These are phyloP conservation scores for Aspergillus brasiliensis DNA, from an alignment of 2,329 filamentous ascomycete species.

Conservation along the genomic window DNA sequence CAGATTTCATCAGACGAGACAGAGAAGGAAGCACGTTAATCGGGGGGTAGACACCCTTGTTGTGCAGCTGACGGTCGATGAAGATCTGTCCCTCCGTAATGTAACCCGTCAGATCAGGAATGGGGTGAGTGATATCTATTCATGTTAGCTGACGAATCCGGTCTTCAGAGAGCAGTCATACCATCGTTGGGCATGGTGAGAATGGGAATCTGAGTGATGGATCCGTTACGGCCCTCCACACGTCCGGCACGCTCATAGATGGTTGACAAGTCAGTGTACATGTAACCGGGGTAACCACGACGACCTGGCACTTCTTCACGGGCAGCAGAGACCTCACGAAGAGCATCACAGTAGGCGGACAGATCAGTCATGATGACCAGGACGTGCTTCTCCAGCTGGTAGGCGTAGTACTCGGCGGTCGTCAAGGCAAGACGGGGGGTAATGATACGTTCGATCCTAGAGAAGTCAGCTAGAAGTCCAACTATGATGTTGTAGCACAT, in stretches of 20 bases:
- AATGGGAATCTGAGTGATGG: constrained; percentile 98
- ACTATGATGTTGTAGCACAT: constrained; percentile 42
- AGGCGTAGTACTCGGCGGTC: constrained; percentile 99
- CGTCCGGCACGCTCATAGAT: constrained; percentile 99
- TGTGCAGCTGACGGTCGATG: constrained; percentile 88
- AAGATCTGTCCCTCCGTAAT: constrained; percentile 99
- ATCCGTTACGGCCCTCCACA: constrained; percentile 94
- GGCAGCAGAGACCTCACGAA: constrained; percentile 96
- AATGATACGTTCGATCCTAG: constrained; percentile 97
- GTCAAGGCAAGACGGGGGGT: constrained; percentile 97
- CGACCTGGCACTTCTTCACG: constrained; percentile 98
- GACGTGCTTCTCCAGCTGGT: constrained; percentile 99
- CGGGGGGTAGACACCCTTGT: constrained; percentile 96
- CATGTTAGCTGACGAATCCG: neutral
- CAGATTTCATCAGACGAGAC: constrained; percentile 99
- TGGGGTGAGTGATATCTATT: constrained; percentile 92
- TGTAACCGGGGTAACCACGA: constrained; percentile 99
- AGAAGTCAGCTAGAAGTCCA: constrained; percentile 14
- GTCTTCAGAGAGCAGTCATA: constrained; percentile 34
- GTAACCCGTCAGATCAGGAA: constrained; percentile 97
- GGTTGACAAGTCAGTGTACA: constrained; percentile 99
- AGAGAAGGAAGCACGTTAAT: constrained; percentile 98
- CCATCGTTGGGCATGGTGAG: constrained; percentile 99
- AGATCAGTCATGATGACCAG: constrained; percentile 97
- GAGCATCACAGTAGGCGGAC: constrained; percentile 96